Evolutionary conservation across 177 flowering plant species (phyloP), one percentile per base, ranked within the genome.

Genomic region (Tripterygium wilfordii): DNA sequence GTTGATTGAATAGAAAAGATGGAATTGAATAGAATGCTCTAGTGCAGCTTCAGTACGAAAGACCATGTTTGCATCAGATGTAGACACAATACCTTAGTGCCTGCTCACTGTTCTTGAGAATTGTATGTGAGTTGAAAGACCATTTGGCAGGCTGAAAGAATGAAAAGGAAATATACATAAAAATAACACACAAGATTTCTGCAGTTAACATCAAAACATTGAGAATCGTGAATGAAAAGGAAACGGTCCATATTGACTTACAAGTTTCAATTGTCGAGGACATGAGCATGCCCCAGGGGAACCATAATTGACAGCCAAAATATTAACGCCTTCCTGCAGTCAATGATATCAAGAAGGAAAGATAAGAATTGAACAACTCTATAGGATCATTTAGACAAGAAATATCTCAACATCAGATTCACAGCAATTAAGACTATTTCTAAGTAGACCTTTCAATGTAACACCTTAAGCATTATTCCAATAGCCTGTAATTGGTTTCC

Each of bases 261-360:
- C 99, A 62, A 71, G 64, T 71, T 74, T 84, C 40, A 77, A 44
- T 48, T 56, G 75, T 36, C 96, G 74, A 45, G 96, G 96, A 70
- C 80, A 82, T 19, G 62, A 75, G 62, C 98, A 92, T 41, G 85
- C 64, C 40, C 96, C 91, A 46, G 79, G 77, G 37, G 96, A 53
- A 63, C 96, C 98, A 73, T 86, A 92, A 53, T 77, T 92, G 36
- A 92, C 89, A 49, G 81, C 94, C 66, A 92, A 56, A 54, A 89
- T 70, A 61, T 86, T 89, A 45, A 76, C 79, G 35, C 96, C 88
- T 18, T 89, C 96, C 98, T 92, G 79, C 45, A 62, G 65, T n/a
- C 29, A 27, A 48, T 39, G 21, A 28, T 26, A 16, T 10, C 13
- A 17, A 46, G 19, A 36, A 18, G 8, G 9, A 5, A 32, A 20